A percentile compares a stretch with the other conserved stretches of the same genome.
Evolutionary conservation across 352 stramenopile species (phyloP).

Genomic region (Pythium phragmiticola): DNA sequence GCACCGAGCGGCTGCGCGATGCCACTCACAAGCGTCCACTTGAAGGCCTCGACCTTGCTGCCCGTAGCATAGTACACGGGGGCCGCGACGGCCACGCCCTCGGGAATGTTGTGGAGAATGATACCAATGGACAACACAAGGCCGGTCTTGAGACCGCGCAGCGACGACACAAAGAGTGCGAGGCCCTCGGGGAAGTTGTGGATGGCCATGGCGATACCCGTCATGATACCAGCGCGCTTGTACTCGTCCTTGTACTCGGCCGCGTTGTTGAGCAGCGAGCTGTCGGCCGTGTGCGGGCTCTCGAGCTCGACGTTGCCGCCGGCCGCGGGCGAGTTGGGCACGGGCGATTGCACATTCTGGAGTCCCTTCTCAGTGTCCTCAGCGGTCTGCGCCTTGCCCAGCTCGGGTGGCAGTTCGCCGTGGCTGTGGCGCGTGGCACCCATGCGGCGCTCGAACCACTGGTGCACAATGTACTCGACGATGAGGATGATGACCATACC

Average conservation of each 20-base stretch:
- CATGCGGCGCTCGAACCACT: slow-evolving; percentile 32
- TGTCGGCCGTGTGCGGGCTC: slow-evolving; percentile 25
- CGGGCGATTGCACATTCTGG: slow-evolving; percentile 30
- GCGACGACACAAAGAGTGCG: slow-evolving; percentile 90
- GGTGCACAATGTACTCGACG: slow-evolving; percentile 66
- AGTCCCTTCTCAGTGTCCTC: slow-evolving; percentile 27
- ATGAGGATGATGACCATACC: slow-evolving; percentile 59
- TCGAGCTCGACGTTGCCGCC: slow-evolving; percentile 4
- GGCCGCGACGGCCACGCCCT: slow-evolving; percentile 94
- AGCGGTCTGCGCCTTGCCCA: slow-evolving; percentile 26
- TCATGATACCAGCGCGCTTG: slow-evolving; percentile 86
- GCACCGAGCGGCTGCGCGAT: slow-evolving; percentile 91
- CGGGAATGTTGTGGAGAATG: slow-evolving; percentile 95
- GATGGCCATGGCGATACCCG: slow-evolving; percentile 90
- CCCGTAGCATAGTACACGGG: slow-evolving; percentile 97
- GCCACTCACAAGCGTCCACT: slow-evolving; percentile 88
- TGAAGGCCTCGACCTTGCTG: slow-evolving; percentile 90
- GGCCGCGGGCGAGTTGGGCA: slow-evolving; percentile 9
- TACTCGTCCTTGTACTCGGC: slow-evolving; percentile 37
- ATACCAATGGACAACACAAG: slow-evolving; percentile 91
- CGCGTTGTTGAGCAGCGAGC: slow-evolving; percentile 26
- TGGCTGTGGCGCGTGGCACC: slow-evolving; percentile 32
- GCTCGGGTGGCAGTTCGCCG: slow-evolving; percentile 23
- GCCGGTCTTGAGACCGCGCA: slow-evolving; percentile 87
- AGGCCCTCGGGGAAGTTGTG: slow-evolving; percentile 98